A percentile compares a stretch with the other conserved stretches of the same genome.
Conservation (phyloP, 2,329 filamentous ascomycete species). For the Zarea fungicola region DNA sequence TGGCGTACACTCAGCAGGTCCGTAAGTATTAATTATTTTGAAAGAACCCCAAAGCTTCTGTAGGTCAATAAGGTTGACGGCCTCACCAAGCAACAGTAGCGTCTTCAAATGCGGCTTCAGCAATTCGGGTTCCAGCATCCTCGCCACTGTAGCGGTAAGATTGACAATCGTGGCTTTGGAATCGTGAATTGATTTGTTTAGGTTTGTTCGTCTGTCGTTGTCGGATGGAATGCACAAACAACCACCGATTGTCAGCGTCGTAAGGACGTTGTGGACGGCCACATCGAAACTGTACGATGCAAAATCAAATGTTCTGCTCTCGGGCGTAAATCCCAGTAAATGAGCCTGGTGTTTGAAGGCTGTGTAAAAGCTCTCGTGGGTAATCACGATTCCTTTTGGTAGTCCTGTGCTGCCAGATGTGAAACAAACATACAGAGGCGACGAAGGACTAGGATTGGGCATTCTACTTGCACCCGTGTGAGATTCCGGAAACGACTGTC, state of each 20-base stretch:
- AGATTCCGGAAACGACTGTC: not conserved
- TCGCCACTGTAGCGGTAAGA: slow-evolving; percentile 14
- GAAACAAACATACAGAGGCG: slow-evolving; percentile 38
- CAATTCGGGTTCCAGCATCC: slow-evolving; percentile 4
- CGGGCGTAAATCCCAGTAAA: not conserved
- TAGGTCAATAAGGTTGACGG: slow-evolving; percentile 25
- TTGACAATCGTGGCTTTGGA: not conserved
- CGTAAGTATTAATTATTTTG: slow-evolving; percentile 35
- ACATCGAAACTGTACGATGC: slow-evolving; percentile 18
- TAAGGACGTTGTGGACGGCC: not conserved
- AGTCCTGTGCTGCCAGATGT: slow-evolving; percentile 47
- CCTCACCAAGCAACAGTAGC: slow-evolving; percentile 22
- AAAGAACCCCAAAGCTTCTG: slow-evolving; percentile 19
- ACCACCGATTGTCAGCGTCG: not conserved
- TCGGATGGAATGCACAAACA: slow-evolving; percentile 19
- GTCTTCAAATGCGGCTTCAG: slow-evolving; percentile 14
- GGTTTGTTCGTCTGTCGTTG: slow-evolving; percentile 7
- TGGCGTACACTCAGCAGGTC: slow-evolving; percentile 30
- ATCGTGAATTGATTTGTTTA: slow-evolving; percentile 14
- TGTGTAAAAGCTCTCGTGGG: slow-evolving; percentile 13
- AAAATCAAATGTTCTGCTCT: slow-evolving; percentile 10
- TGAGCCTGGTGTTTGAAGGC: slow-evolving; percentile 17
- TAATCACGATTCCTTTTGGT: slow-evolving; percentile 34
- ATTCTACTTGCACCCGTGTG: not conserved
- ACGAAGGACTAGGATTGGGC: not conserved